Evolutionary conservation across 1,284 basidiomycete genomes (phyloP).

Genomic region (Cryptococcus depauperatus): DNA sequence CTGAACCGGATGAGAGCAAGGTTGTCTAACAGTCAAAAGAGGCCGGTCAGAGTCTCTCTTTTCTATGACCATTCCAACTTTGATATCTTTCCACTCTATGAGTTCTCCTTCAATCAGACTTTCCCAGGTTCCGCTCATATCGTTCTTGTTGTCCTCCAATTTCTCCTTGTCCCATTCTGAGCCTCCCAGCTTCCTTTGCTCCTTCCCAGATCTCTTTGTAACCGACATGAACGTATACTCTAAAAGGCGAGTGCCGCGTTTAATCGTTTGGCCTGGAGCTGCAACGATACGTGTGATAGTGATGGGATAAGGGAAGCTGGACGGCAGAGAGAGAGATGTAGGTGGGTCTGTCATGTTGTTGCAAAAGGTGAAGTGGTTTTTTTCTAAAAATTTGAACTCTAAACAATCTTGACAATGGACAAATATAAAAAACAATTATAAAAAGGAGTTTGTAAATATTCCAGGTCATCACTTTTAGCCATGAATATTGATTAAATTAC

Average conservation of each 20-base stretch:
- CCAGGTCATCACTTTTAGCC: no score
- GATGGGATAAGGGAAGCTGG: slow-evolving; percentile 67
- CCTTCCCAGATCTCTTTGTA: not conserved
- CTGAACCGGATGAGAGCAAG: slow-evolving; percentile 90
- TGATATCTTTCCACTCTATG: slow-evolving; percentile 35
- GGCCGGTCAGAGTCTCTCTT: slow-evolving; percentile 27
- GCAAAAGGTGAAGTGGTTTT: not conserved
- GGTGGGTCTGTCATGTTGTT: slow-evolving; percentile 33
- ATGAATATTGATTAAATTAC: no score
- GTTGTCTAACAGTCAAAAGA: slow-evolving; percentile 59
- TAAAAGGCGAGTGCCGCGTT: slow-evolving; percentile 64
- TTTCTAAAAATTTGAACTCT: no score
- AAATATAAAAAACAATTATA: no score
- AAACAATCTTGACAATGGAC: no score
- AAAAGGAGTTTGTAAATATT: no score
- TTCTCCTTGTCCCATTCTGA: slow-evolving; percentile 14
- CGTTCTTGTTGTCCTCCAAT: slow-evolving; percentile 14
- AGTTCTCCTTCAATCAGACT: slow-evolving; percentile 62
- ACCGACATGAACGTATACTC: slow-evolving; percentile 60
- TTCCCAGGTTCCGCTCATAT: slow-evolving; percentile 65
- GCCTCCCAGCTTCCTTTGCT: slow-evolving; percentile 11
- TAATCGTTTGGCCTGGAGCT: slow-evolving; percentile 47
- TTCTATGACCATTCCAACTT: slow-evolving; percentile 29
- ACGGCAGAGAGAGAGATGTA: slow-evolving; percentile 51
- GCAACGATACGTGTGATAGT: slow-evolving; percentile 61